Evolutionary conservation across 129 eudicot genomes (phyloP), one percentile per base, ranked within the genome.

Genomic region (Arctium minus): DNA sequence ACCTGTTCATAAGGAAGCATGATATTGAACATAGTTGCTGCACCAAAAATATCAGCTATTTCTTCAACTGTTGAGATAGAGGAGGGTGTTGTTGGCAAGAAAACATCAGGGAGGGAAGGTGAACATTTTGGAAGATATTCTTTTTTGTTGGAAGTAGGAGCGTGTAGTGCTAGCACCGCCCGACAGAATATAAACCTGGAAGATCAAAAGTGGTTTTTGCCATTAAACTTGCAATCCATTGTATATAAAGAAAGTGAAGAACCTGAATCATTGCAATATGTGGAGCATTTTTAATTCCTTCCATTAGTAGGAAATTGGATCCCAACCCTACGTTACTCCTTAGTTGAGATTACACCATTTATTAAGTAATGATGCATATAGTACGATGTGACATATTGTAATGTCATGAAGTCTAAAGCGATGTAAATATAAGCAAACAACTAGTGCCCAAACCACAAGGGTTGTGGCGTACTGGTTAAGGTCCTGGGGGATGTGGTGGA

Each of bases 121-220:
- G 89, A 62, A 80, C 97, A 91, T 82, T 93, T 89, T 2, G 97
- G 98, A 77, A 77, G 72, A 80, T 74, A 91, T 80, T 91, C 98
- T 40, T 84, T 75, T 88, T 88, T 88, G 75, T 87, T 78, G 72
- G 72, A 87, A 22, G 92, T 89, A 60, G 89, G 87, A 70, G 87
- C 85, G 72, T 89, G 77, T 36, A 88, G 79, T 29, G 92, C 75
- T 15, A 93, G 86, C 40, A 88, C 89, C 13, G 97, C 90, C 77
- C 88, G 88, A 73, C 94, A 91, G 44, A 93, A 93, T 18, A 93
- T 81, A 84, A 93, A 93, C 92, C 97, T 91, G 88, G 75, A 80
- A 80, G 36, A 73, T 75, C n/a, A 1, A 70, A 79, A 31, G 6
- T 67, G 5, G 2, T 50, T 6, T 62, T 22, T 39, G 33, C 64